Conservation (phyloP, 305 asterid genomes). For the Fraxinus paxiana region DNA sequence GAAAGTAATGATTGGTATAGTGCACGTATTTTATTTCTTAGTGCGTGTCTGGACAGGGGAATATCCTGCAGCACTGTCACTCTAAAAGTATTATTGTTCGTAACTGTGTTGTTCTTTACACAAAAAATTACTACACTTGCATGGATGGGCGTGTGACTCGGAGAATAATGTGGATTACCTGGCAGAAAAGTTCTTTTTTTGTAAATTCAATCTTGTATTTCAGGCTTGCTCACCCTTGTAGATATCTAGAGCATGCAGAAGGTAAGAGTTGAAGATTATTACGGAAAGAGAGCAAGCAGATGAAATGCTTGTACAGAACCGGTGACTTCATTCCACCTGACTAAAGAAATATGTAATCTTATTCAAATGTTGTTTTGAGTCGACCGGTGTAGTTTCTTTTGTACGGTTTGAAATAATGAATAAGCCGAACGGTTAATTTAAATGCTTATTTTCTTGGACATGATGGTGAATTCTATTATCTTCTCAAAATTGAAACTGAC, state of each 20-base stretch:
- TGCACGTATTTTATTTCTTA: neutral
- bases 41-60: neutral
- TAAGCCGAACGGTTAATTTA: conserved; percentile 11
- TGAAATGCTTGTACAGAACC: conserved; percentile 7
- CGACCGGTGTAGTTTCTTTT: neutral
- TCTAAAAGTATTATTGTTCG: neutral
- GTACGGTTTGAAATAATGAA: conserved; percentile 16
- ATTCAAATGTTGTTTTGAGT: neutral
- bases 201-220: neutral
- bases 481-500: conserved; percentile 2
- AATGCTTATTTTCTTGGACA: neutral
- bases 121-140: neutral
- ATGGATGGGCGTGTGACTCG: neutral
- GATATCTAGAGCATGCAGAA: conserved; percentile 21
- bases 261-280: neutral
- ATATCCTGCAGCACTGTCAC: neutral
- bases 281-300: conserved; percentile 11
- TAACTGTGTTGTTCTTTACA: neutral
- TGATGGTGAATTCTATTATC: neutral
- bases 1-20: neutral
- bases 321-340: neutral
- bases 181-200: neutral
- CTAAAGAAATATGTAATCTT: conserved; percentile 13
- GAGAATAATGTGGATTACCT: neutral
- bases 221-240: conserved; percentile 32